Evolutionary conservation across 805 yeast genomes (phyloP).

Genomic region (Ogataea ramenticola): DNA sequence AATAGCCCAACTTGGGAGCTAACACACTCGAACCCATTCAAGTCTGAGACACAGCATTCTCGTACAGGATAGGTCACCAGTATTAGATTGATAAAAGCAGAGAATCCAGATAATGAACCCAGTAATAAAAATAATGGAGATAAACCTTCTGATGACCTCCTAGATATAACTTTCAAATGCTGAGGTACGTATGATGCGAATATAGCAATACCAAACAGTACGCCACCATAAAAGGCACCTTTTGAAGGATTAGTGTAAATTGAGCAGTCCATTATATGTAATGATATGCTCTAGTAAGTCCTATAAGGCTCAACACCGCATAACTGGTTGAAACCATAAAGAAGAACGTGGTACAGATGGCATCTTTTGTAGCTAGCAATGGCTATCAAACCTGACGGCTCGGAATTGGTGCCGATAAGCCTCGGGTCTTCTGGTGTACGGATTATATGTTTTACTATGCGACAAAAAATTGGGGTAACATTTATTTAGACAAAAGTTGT

Average conservation of each 20-base stretch:
- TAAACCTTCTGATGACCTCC: conserved; percentile 69
- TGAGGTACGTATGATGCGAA: conserved; percentile 71
- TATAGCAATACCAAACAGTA: conserved; percentile 57
- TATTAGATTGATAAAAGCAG: conserved; percentile 60
- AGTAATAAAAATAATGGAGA: conserved; percentile 65
- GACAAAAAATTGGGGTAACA: no score
- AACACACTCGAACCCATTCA: conserved; percentile 50
- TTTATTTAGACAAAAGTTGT: no score
- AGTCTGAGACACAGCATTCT: conserved; percentile 43
- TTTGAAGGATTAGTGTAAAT: conserved; percentile 43
- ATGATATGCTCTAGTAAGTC: no score
- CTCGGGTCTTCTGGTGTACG: no score
- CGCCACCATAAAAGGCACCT: conserved; percentile 40
- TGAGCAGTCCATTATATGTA: conserved; percentile 25
- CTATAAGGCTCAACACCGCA: no score
- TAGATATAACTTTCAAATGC: conserved; percentile 47
- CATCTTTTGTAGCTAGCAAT: no score
- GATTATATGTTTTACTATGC: no score
- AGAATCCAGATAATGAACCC: conserved; percentile 63
- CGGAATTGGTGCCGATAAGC: no score
- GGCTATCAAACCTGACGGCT: no score
- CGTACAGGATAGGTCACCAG: conserved; percentile 55
- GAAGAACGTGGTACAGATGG: no score
- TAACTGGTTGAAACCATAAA: no score
- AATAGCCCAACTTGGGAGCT: conserved; percentile 59